A percentile compares a stretch with the other conserved stretches of the same genome.
These are phyloP conservation scores for Penicillium antarcticum DNA, from an alignment of 495 filamentous ascomycete species.

Conservation along the genomic window DNA sequence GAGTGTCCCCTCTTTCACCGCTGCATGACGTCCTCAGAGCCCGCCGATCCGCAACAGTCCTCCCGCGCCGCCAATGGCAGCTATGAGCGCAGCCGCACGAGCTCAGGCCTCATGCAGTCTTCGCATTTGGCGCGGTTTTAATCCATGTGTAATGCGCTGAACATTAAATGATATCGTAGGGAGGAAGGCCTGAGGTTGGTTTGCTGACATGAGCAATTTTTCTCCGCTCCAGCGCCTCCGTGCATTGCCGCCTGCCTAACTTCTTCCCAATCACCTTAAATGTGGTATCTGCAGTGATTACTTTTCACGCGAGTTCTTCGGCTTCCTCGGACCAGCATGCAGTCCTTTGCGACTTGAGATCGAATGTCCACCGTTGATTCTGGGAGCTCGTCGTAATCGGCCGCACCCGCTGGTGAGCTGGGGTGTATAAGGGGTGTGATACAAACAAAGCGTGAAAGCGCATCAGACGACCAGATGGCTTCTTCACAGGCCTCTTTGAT, in stretches of 20 bases:
- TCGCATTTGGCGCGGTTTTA: not conserved
- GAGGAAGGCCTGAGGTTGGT: slow-evolving; percentile 1
- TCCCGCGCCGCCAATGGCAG: slow-evolving; percentile 12
- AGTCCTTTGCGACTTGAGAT: slow-evolving; percentile 13
- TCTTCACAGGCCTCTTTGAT: slow-evolving; percentile 15
- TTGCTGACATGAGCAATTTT: slow-evolving; percentile 27
- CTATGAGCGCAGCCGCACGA: not conserved
- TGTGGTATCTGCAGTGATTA: slow-evolving; percentile 3
- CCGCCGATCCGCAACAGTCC: slow-evolving; percentile 8
- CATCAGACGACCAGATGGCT: slow-evolving; percentile 13
- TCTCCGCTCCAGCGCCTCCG: slow-evolving; percentile 20
- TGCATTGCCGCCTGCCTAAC: slow-evolving; percentile 9
- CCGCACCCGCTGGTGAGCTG: slow-evolving; percentile 9
- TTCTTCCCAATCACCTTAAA: slow-evolving; percentile 8
- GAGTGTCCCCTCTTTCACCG: slow-evolving; percentile 16
- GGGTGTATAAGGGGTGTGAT: slow-evolving; percentile 10
- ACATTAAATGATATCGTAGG: not conserved
- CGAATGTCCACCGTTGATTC: slow-evolving; percentile 9
- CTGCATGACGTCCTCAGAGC: slow-evolving; percentile 19
- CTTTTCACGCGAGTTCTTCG: not conserved
- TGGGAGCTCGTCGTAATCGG: slow-evolving; percentile 10
- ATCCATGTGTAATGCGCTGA: not conserved
- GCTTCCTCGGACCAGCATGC: slow-evolving; percentile 12
- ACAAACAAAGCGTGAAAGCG: slow-evolving; percentile 4
- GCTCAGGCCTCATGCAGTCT: slow-evolving; percentile 13